Evolutionary conservation across 148 eudicot genomes (phyloP).

Genomic region (Nepenthes mirabilis): DNA sequence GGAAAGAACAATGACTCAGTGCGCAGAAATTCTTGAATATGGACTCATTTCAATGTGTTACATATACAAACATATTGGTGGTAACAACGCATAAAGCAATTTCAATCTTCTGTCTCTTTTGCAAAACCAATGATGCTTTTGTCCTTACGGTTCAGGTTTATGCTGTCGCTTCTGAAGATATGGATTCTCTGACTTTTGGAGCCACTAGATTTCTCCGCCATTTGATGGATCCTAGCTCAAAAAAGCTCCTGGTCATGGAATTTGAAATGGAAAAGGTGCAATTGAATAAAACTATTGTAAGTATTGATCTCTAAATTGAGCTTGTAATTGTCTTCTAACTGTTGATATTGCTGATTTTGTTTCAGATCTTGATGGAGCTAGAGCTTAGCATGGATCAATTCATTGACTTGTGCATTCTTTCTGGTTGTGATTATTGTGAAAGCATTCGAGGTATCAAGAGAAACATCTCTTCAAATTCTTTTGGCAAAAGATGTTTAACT

Average conservation of each 20-base stretch:
- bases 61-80: not conserved
- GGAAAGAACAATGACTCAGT: too few species aligned
- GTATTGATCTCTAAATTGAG: not conserved
- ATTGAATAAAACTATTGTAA: not conserved
- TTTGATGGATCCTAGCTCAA: slow-evolving; percentile 96
- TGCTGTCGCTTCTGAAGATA: slow-evolving; percentile 97
- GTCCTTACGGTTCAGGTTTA: slow-evolving; percentile 44
- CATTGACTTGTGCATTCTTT: slow-evolving; percentile 94
- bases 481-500: too few species aligned
- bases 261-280: slow-evolving; percentile 86
- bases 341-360: slow-evolving; percentile 4
- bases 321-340: not conserved
- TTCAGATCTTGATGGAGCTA: slow-evolving; percentile 83
- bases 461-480: too few species aligned
- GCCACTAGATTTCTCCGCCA: slow-evolving; percentile 93
- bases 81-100: not conserved
- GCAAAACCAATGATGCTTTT: not conserved
- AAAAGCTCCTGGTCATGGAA: slow-evolving; percentile 95
- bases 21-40: too few species aligned
- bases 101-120: not conserved
- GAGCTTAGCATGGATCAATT: slow-evolving; percentile 96
- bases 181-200: slow-evolving; percentile 98
- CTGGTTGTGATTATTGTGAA: slow-evolving; percentile 96
- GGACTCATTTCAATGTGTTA: too few species aligned
- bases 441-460: slow-evolving; percentile 59